Evolutionary conservation across 768 basidiomycete genomes (phyloP).

Genomic region (Boletus subcaerulescens): DNA sequence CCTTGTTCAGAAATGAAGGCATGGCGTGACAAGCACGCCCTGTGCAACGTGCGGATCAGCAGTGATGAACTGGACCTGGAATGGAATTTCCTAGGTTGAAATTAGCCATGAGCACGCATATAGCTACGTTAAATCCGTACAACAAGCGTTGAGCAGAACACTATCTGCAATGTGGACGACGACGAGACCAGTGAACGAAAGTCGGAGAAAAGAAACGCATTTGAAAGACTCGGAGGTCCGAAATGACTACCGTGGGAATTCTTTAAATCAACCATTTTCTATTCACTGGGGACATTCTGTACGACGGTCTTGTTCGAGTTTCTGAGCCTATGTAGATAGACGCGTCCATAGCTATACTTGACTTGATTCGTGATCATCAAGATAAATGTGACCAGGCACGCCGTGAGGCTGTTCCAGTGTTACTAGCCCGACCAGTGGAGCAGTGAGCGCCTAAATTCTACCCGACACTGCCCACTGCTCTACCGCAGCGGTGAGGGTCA

Average conservation of each 20-base stretch:
- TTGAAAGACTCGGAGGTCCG: background rate
- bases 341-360: background rate
- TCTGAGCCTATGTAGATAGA: background rate
- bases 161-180: background rate
- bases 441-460: slow-evolving; percentile 19
- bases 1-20: slow-evolving; percentile 74
- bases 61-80: slow-evolving; percentile 5
- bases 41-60: slow-evolving; percentile 11
- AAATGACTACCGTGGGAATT: slow-evolving; percentile 16
- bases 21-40: slow-evolving; percentile 30
- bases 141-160: background rate
- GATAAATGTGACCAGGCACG: slow-evolving; percentile 18
- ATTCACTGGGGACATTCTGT: too few species aligned
- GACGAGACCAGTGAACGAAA: background rate
- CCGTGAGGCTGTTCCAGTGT: slow-evolving; percentile 22
- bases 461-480: background rate
- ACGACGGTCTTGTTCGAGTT: background rate
- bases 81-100: background rate
- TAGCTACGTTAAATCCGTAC: background rate
- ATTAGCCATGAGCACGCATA: slow-evolving; percentile 6
- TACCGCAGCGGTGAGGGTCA: background rate
- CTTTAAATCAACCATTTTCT: background rate
- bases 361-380: background rate
- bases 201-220: background rate
- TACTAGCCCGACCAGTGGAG: background rate